Percentiles rank a stretch among this genome's conserved stretches.
These are phyloP conservation scores for Athelia sp. DNA, from an alignment of 1,284 basidiomycete species.

Conservation along the genomic window DNA sequence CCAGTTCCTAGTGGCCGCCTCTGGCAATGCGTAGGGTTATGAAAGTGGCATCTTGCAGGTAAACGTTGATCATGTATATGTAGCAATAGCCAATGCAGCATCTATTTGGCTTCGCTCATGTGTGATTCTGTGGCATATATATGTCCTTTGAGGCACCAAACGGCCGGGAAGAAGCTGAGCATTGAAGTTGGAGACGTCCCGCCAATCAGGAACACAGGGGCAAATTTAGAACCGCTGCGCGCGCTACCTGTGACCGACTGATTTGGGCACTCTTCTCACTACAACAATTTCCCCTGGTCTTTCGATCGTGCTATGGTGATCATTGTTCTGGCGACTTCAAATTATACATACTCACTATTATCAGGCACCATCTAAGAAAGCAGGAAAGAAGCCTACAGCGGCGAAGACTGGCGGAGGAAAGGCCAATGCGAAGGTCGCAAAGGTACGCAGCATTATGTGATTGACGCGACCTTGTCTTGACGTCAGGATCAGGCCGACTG, in stretches of 20 bases:
- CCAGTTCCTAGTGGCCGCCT: constrained; percentile 29
- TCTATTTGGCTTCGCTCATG: no score
- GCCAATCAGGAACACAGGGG: no score
- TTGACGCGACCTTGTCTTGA: not conserved
- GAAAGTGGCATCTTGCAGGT: no score
- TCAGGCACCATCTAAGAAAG: constrained; percentile 88
- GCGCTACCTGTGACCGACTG: not conserved
- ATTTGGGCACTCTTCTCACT: not conserved
- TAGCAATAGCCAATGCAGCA: no score
- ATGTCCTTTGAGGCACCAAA: no score
- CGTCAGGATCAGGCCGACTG: constrained; percentile 71
- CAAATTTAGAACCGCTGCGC: not conserved
- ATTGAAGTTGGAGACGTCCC: no score
- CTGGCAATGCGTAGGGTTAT: not conserved
- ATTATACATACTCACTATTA: not conserved
- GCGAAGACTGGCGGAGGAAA: constrained; percentile 48
- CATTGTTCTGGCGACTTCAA: not conserved
- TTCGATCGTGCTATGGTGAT: constrained; percentile 10
- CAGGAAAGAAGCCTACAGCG: constrained; percentile 77
- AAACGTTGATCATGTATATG: no score
- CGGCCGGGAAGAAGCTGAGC: no score
- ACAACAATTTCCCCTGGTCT: not conserved
- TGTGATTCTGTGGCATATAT: no score
- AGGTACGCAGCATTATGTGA: constrained; percentile 39
- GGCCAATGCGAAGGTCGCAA: constrained; percentile 59